These are phyloP conservation scores for Lachancea sp. DNA, from an alignment of 805 yeast genomes.

Conservation along the genomic window DNA sequence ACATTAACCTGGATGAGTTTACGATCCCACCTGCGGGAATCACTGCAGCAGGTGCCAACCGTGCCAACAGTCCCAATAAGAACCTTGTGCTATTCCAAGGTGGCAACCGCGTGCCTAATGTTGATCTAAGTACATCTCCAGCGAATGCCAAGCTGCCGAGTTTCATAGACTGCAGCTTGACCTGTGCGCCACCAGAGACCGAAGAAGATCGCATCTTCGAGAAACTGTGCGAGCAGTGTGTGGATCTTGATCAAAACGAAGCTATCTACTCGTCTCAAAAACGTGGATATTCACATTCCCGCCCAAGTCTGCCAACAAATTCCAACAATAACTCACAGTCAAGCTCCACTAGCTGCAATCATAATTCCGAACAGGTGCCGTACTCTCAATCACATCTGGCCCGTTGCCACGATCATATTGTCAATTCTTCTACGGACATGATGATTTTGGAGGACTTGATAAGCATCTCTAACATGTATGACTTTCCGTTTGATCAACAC, in stretches of 20 bases:
- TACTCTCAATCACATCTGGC: too few species aligned
- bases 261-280: not conserved
- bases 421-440: conserved; percentile 25
- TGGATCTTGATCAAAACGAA: conserved; percentile 8
- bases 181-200: conserved; percentile 18
- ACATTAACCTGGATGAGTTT: too few species aligned
- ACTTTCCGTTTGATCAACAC: conserved; percentile 30
- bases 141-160: conserved; percentile 9
- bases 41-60: conserved; percentile 17
- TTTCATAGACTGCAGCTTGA: conserved; percentile 23
- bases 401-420: conserved; percentile 16
- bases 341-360: too few species aligned
- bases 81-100: not conserved
- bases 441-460: conserved; percentile 30
- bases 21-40: conserved; percentile 39
- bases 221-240: conserved; percentile 13
- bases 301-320: too few species aligned
- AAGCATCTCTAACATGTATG: conserved; percentile 31
- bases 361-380: too few species aligned
- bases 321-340: too few species aligned
- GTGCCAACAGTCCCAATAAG: not conserved
- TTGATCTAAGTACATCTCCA: not conserved
- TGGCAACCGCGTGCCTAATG: not conserved
- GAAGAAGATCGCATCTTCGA: conserved; percentile 15
- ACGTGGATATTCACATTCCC: too few species aligned